Evolutionary conservation across 73 alveolate species (phyloP).

Genomic region (Strombidium stylifer): DNA sequence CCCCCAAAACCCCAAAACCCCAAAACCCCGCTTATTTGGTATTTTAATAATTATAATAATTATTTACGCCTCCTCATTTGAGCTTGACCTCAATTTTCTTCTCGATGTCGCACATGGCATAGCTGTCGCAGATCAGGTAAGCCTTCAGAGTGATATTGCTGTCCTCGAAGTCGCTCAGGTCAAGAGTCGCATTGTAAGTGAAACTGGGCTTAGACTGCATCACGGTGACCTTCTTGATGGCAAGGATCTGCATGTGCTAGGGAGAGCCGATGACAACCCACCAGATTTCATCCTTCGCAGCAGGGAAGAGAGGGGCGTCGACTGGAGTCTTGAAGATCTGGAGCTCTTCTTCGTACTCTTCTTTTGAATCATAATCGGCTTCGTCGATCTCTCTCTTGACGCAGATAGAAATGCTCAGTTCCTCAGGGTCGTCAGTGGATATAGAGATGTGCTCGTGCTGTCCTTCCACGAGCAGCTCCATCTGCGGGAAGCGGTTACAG

Average conservation of each 20-base stretch:
- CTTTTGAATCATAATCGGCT: too few relatives aligned
- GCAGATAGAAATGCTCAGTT: constrained; percentile 10
- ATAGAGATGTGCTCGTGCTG: not conserved
- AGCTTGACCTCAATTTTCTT: constrained; percentile 3
- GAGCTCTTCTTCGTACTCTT: too few relatives aligned
- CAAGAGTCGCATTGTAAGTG: too few relatives aligned
- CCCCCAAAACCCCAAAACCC: too few relatives aligned
- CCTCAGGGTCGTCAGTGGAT: constrained; percentile 41
- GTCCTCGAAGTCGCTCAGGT: too few relatives aligned
- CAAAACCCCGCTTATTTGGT: too few relatives aligned
- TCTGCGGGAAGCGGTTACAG: constrained; percentile 59
- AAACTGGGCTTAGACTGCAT: constrained; percentile 33
- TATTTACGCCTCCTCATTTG: constrained; percentile 10
- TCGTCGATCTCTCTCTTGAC: constrained; percentile 38
- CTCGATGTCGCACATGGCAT: constrained; percentile 67
- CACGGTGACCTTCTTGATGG: constrained; percentile 67
- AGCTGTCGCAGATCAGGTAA: constrained; percentile 82
- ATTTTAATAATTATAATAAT: too few relatives aligned
- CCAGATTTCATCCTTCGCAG: constrained; percentile 89
- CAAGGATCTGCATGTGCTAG: constrained; percentile 36
- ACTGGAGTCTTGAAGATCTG: constrained; percentile 37
- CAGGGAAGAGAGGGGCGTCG: constrained; percentile 54
- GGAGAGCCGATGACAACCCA: constrained; percentile 87
- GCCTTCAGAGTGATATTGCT: too few relatives aligned
- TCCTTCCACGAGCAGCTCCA: constrained; percentile 19